Percentiles rank a stretch among this genome's conserved stretches.
Evolutionary conservation across 257 asterid species (phyloP).

Genomic region (Nicotiana sylvestris): DNA sequence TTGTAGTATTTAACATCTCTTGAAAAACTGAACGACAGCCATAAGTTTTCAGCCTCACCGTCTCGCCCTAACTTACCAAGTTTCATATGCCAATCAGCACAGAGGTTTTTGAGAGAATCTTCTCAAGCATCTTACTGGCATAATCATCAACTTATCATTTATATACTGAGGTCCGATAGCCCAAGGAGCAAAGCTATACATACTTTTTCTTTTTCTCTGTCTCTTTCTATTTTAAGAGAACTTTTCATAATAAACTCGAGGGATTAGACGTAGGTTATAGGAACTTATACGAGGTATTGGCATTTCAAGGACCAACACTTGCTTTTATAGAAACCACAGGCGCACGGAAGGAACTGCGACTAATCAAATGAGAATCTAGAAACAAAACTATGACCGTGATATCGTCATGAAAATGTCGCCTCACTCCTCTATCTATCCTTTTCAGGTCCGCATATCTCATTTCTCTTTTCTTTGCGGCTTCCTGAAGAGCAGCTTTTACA

Average conservation of each 20-base stretch:
- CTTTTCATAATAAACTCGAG: constrained; percentile 11
- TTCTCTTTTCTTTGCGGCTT: constrained; percentile 75
- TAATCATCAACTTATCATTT: constrained; percentile 36
- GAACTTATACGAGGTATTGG: constrained; percentile 20
- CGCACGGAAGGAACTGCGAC: constrained; percentile 37
- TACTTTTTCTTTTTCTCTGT: background rate
- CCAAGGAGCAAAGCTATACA: constrained; percentile 27
- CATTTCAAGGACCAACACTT: constrained; percentile 35
- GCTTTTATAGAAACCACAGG: constrained; percentile 50
- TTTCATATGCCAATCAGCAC: constrained; percentile 51
- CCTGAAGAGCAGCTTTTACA: constrained; percentile 53
- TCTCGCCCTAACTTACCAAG: constrained; percentile 5
- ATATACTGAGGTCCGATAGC: constrained; percentile 12
- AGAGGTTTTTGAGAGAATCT: constrained; percentile 2
- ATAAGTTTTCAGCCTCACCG: background rate
- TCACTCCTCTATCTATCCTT: constrained; percentile 60
- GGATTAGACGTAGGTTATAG: constrained; percentile 10
- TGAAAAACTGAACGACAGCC: constrained; percentile 5
- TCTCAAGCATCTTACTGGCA: constrained; percentile 36
- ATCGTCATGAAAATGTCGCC: constrained; percentile 81
- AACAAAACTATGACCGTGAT: constrained; percentile 66
- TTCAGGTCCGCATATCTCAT: constrained; percentile 70
- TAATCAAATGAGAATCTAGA: constrained; percentile 50
- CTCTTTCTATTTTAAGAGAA: background rate
- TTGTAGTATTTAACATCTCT: background rate